Evolutionary conservation across 2,329 filamentous ascomycete genomes (phyloP), one percentile per base, ranked within the genome.

Genomic region (Colletotrichum tanaceti): DNA sequence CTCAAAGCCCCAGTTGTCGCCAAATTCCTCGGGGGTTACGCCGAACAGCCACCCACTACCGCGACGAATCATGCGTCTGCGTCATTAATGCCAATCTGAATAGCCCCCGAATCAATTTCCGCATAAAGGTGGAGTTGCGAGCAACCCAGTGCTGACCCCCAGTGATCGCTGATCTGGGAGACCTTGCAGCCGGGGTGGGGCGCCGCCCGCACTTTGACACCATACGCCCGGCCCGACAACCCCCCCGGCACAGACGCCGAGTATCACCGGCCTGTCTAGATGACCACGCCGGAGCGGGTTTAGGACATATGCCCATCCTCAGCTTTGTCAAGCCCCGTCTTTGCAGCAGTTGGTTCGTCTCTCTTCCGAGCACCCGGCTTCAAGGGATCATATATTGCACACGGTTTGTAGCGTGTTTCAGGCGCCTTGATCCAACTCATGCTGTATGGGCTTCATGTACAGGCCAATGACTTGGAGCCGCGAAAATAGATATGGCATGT

Each of bases 221-320:
- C 43, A 57, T 49, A 58, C 14, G 13, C 41, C 41, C 50, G 20
- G 49, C 39, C 58, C 22, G 63, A 39, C 41, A 61, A 52, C 22
- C 49, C 46, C 7, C 35, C 49, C 49, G 41, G 44, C 14, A 24
- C 28, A 32, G 28, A 9, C 2, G 28, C 28, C 28, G 28, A 32
- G 28, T 32, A 32, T 32, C 28, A 32, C 28, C 7, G 28, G 28
- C 5, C 28, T 2, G 7, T 32, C 28, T 32, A 32, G 28, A 32
- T 32, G 28, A 32, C 28, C 7, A 32, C 28, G 28, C 28, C 28
- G 28, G 7, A 32, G 28, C 28, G 7, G 28, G 7, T 32, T 32
- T 32, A 32, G 28, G 28, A 32, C 28, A 32, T 32, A 6, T 5
- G 28, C 28, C 28, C 28, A 28, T 28, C 28, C 28, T 32, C 28